Percentiles rank a stretch among this genome's conserved stretches.
phyloP scores from a whole-genome alignment of 345 rosid genomes.

The Gynandropsis gynandra region DNA sequence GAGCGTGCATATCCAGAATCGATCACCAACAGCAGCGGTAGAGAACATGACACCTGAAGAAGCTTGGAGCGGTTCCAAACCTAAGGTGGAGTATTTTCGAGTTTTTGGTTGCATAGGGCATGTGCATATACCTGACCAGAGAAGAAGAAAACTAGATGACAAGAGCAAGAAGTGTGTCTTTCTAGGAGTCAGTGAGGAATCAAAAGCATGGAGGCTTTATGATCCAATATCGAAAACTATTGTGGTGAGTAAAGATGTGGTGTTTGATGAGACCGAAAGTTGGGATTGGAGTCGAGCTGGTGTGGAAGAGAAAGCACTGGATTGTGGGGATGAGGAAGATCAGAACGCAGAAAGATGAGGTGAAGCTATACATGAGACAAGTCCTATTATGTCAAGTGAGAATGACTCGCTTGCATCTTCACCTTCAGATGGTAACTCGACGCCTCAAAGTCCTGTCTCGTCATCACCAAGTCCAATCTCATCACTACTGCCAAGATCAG shows the following conservation, averaged over 20 bases:
- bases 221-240: neutral
- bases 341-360: neutral
- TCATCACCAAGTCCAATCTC: too few species aligned
- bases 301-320: neutral
- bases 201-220: neutral
- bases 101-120: neutral
- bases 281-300: neutral
- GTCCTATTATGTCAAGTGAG: neutral
- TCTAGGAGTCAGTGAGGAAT: too few species aligned
- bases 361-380: neutral
- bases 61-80: too few species aligned
- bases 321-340: neutral
- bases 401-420: neutral
- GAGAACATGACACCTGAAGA: neutral
- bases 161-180: too few species aligned
- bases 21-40: neutral
- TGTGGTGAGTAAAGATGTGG: neutral
- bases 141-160: too few species aligned
- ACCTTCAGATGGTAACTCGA: too few species aligned
- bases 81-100: neutral
- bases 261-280: too few species aligned
- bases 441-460: too few species aligned
- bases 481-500: too few species aligned
- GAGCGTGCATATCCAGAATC: neutral
- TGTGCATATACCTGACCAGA: neutral